Evolutionary conservation across 768 basidiomycete species (phyloP), one percentile per base, ranked within the genome.

Genomic region (Ramaria sp.): DNA sequence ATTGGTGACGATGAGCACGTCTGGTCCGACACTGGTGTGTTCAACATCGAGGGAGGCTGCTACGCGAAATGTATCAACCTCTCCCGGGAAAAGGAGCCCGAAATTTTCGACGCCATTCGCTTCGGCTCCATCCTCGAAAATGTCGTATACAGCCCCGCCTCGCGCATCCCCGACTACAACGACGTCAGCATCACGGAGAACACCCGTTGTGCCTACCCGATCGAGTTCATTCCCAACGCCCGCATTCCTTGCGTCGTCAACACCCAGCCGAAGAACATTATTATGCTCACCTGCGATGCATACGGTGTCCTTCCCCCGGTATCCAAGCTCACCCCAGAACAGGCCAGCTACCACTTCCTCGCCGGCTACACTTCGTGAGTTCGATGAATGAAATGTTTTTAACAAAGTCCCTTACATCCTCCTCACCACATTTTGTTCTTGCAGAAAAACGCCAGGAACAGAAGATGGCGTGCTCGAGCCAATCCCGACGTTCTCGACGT

Each of bases 1-100:
- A 98, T 98, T 61, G 96, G 96, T 61, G 96, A 99, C 67, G 96
- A 99, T 67, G 96, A 98, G 72, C 96, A 99, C 67, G 96, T 99
- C 64, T 99, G 96, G 96, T 92, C 91, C 15, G 96, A 99, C 70
- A 85, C 77, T 16, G 96, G 96, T 65, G 95, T 99, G 57, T 99
- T 99, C 83, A 98, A 98, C 78, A 99, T 99, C 64, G 96, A 99
- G 66, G 96, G 96, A 59, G 96, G 96, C 48, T 99, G 96, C 71
- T 99, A 98, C 67, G 96, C 96, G 70, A 98, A 99, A 73, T 85
- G 82, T 69, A 87, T 98, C 75, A 96, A 96, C 75, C 82, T 99
- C 57, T 92, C 92, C 39, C 81, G 83, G 22, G 90, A 96, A 71
- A 97, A 97, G 76, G 96, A 99, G 66, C 96, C 96, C 51, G 96